Conservation (phyloP, 2,329 filamentous ascomycete genomes). For the Colletotrichum sp. region DNA sequence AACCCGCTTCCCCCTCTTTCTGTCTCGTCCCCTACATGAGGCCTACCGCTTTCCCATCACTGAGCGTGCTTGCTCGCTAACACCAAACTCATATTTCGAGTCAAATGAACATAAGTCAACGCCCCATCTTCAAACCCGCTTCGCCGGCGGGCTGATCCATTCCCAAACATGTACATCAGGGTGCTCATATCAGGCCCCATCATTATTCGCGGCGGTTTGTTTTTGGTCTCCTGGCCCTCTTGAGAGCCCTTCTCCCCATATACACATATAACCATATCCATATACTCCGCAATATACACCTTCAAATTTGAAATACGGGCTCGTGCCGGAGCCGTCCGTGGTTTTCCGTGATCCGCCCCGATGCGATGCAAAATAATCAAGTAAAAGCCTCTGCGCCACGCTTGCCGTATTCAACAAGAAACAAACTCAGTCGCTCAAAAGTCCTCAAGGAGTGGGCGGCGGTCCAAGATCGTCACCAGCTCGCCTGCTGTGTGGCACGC, state of each 20-base stretch:
- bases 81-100: not conserved
- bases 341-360: constrained; percentile 7
- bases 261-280: not conserved
- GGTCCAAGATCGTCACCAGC: constrained; percentile 26
- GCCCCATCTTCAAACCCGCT: not conserved
- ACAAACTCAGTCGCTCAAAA: not conserved
- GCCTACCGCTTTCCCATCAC: not conserved
- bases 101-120: not conserved
- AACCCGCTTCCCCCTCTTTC: not conserved
- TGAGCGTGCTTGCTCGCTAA: not conserved
- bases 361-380: constrained; percentile 7
- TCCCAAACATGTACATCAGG: not conserved
- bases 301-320: not conserved
- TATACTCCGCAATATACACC: not conserved
- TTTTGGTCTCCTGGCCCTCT: not conserved
- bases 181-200: not conserved
- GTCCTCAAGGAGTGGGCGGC: not conserved
- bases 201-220: not conserved
- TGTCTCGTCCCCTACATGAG: not conserved
- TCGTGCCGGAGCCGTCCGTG: constrained; percentile 1
- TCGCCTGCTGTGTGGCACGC: constrained; percentile 11
- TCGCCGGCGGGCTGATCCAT: not conserved
- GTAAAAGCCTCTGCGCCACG: constrained; percentile 10
- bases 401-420: constrained; percentile 9
- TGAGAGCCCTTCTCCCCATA: not conserved